Evolutionary conservation across 108 stramenopile genomes (phyloP), one percentile per base, ranked within the genome.

Genomic region (Epithemia pelagica): DNA sequence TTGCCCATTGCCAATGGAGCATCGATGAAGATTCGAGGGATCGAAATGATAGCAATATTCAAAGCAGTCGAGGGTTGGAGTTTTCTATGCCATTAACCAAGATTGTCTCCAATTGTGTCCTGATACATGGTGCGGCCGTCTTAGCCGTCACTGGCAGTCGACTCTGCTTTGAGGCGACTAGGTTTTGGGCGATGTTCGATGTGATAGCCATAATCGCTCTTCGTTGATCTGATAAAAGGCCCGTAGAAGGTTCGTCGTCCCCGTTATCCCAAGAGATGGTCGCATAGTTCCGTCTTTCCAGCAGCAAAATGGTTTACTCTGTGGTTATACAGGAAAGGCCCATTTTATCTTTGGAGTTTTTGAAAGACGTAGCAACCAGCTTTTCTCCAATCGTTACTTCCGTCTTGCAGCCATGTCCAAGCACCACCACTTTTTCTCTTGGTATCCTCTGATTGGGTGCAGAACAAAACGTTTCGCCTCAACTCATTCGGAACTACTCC

Each of bases 191-290:
- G n/a, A n/a, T n/a, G n/a, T n/a, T n/a, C n/a, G n/a, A n/a, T n/a
- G n/a, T n/a, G n/a, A n/a, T n/a, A n/a, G n/a, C n/a, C n/a, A n/a
- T n/a, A n/a, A n/a, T n/a, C n/a, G n/a, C n/a, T n/a, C n/a, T n/a
- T n/a, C n/a, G n/a, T n/a, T n/a, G 76, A 97, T 96, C 33, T 69
- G 65, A 46, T 97, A 95, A 33, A 88, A 87, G 33, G 95, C 92
- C 78, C 95, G 93, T 46, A 97, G 94, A 80, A 95, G 95, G 71
- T 96, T 81, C 56, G 95, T 96, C 84, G 95, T 96, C 66, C 89
- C 94, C 83, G 92, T 96, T 58, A 92, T 92, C 90, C 90, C 58
- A 90, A 82, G 71, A 88, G 91, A 77, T 94, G 90, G 65, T 91
- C 92, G 79, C 90, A 86, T 59, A 90, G 86, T 53, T 87, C 62